Conservation (phyloP, 2,329 filamentous ascomycete genomes). For the Fusarium burgessii region DNA sequence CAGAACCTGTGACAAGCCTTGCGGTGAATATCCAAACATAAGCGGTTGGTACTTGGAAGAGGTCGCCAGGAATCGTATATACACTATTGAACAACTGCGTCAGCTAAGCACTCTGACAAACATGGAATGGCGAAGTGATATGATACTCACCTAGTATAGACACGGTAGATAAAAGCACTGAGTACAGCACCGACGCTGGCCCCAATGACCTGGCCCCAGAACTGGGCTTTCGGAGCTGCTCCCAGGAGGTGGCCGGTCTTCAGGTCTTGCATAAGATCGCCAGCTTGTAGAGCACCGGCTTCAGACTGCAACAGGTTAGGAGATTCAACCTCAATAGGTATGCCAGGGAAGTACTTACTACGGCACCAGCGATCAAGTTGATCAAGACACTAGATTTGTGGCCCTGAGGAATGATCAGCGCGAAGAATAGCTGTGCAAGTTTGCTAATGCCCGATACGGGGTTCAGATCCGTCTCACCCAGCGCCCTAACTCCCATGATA, state of each 20-base stretch:
- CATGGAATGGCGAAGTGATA: background rate
- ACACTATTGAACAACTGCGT: slow-evolving; percentile 63
- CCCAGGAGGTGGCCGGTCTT: slow-evolving; percentile 96
- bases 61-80: slow-evolving; percentile 86
- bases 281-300: slow-evolving; percentile 86
- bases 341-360: slow-evolving; percentile 58
- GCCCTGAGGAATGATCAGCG: slow-evolving; percentile 83
- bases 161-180: slow-evolving; percentile 85
- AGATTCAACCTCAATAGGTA: background rate
- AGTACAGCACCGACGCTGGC: slow-evolving; percentile 87
- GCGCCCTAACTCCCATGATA: slow-evolving; percentile 77
- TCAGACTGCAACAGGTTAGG: slow-evolving; percentile 51
- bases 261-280: slow-evolving; percentile 95
- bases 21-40: slow-evolving; percentile 99
- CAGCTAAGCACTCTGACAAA: background rate
- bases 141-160: slow-evolving; percentile 75
- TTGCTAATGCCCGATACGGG: slow-evolving; percentile 97
- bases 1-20: slow-evolving; percentile 89
- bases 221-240: slow-evolving; percentile 92
- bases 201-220: slow-evolving; percentile 95
- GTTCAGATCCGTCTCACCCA: slow-evolving; percentile 91
- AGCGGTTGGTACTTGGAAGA: slow-evolving; percentile 94
- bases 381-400: slow-evolving; percentile 91
- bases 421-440: slow-evolving; percentile 94
- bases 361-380: slow-evolving; percentile 92